Evolutionary conservation across 768 basidiomycete genomes (phyloP).

Genomic region (Tephrocybe sp.): DNA sequence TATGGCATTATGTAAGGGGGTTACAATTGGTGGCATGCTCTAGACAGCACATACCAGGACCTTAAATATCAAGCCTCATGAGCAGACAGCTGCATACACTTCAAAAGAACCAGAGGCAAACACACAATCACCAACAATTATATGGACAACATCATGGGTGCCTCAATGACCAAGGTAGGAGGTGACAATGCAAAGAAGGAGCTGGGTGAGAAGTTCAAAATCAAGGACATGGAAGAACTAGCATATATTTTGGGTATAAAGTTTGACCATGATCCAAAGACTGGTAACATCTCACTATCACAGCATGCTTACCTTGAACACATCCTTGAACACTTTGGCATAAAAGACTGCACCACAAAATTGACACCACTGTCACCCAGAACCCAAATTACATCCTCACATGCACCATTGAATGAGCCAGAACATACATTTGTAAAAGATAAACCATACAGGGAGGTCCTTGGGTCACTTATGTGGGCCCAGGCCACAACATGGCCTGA

Average conservation of each 20-base stretch:
- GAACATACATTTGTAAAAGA: neutral
- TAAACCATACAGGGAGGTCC: too few relatives aligned
- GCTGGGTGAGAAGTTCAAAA: too few relatives aligned
- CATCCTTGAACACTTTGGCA: too few relatives aligned
- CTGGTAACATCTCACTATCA: neutral
- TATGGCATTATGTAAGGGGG: too few relatives aligned
- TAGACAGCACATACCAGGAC: neutral
- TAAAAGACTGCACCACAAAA: neutral
- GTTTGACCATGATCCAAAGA: neutral
- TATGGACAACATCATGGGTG: neutral
- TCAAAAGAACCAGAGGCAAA: neutral
- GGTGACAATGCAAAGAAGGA: too few relatives aligned
- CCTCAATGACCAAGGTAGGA: neutral
- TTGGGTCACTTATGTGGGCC: neutral
- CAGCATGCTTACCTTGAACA: too few relatives aligned
- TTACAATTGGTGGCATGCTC: too few relatives aligned
- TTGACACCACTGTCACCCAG: neutral
- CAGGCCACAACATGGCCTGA: neutral
- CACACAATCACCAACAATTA: neutral
- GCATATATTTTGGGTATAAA: neutral
- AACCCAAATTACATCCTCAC: neutral
- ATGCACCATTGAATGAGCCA: neutral
- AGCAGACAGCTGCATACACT: neutral
- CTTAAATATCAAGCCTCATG: neutral
- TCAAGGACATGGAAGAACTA: too few relatives aligned